Base-by-base conservation (phyloP, 345 rosid genomes). In the Brassica rapa region DNA sequence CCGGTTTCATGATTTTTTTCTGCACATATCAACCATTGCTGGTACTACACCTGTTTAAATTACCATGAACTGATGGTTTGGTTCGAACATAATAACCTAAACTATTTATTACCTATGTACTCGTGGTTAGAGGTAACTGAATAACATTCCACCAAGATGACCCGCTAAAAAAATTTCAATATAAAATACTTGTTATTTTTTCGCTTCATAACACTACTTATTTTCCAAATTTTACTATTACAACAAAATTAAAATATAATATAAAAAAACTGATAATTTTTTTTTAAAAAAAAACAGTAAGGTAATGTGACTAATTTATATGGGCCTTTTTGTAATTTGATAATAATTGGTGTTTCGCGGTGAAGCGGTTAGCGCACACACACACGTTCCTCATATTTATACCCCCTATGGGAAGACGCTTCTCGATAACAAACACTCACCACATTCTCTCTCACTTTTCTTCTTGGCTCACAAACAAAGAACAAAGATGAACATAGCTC, bases 401-500 rank as follows among this genome's bases (percentile, higher is more conserved):
- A 53, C 19, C 10, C 10, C 33, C 27, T 14, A 1, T 8, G 55
- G 12, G 60, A 64, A 39, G 56, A 59, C 62, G 55, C 73, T 66
- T 66, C 49, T 8, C 6, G 55, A 66, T 39, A 61, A 8, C 7
- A 66, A n/a, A 78, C 72, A 66, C 53, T 57, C 29, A 7, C 3
- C 66, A 51, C 72, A 14, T 29, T 67, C 25, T 74, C 77, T 78
- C 72, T 62, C 80, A 0, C 69, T n/a, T n/a, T n/a, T n/a, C n/a
- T n/a, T n/a, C n/a, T 46, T 1, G 1, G 33, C 59, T 74, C 12
- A 53, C 62, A 55, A 63, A 39, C 72, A 19, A 62, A 24, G 15
- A 59, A 37, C 70, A 6, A 56, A 62, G 74, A 91, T 91, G 97
- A 84, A 81, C 29, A 79, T 91, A 35, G 79, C 80, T 68, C 98